phyloP scores from a whole-genome alignment of 768 basidiomycete species.

The Lanmaoa rubissima region DNA sequence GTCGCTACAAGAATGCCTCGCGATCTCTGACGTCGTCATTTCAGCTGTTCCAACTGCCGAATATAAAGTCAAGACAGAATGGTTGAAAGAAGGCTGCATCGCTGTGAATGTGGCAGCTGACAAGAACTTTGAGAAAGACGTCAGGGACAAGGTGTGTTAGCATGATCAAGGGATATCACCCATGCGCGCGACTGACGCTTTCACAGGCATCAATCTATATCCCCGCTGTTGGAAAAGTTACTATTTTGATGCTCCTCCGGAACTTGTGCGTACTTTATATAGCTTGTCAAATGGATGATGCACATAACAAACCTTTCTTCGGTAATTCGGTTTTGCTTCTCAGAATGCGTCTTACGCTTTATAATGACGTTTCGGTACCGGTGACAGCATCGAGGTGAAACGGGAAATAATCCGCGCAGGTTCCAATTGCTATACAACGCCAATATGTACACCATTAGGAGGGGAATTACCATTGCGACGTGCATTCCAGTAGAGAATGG shows the following conservation, averaged over 20 bases:
- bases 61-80: conserved; percentile 88
- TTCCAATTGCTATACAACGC: conserved; percentile 27
- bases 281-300: background rate
- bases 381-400: conserved; percentile 8
- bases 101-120: conserved; percentile 92
- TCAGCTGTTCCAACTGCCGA: conserved; percentile 83
- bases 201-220: conserved; percentile 83
- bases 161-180: conserved; percentile 1
- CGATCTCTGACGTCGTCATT: conserved; percentile 87
- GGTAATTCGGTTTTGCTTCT: background rate
- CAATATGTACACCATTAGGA: conserved; percentile 35
- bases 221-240: conserved; percentile 96
- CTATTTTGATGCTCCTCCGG: conserved; percentile 94
- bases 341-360: conserved; percentile 31
- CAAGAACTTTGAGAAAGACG: conserved; percentile 94
- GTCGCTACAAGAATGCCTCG: conserved; percentile 77
- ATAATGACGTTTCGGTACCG: conserved; percentile 16
- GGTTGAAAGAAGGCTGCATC: conserved; percentile 91
- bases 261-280: conserved; percentile 67
- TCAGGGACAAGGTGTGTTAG: conserved; percentile 77
- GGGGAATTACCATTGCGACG: conserved; percentile 28
- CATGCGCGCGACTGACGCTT: conserved; percentile 1
- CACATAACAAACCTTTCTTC: background rate
- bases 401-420: conserved; percentile 8
- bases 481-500: conserved; percentile 17